Evolutionary conservation across 495 filamentous ascomycete genomes (phyloP).

Genomic region (Tirmania nivea): DNA sequence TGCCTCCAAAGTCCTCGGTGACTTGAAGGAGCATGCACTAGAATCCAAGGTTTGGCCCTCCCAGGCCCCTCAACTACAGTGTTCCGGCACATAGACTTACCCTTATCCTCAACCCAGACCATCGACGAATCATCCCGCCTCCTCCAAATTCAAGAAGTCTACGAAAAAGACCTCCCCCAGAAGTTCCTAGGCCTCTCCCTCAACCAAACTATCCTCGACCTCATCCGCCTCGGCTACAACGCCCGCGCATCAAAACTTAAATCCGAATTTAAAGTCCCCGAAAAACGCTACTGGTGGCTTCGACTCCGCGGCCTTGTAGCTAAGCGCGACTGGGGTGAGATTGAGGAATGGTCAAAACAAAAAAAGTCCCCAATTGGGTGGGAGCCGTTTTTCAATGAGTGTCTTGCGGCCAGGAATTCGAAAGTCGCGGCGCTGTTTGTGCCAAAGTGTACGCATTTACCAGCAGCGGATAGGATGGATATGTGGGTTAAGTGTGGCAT

Average conservation of each 20-base stretch:
- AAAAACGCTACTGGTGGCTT: constrained; percentile 79
- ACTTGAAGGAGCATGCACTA: constrained; percentile 57
- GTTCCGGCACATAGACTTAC: background rate
- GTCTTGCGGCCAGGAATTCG: constrained; percentile 71
- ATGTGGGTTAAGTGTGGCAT: constrained; percentile 96
- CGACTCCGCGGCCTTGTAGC: constrained; percentile 73
- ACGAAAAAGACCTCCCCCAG: constrained; percentile 56
- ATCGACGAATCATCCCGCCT: constrained; percentile 58
- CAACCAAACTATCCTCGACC: constrained; percentile 73
- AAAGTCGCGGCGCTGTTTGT: constrained; percentile 67
- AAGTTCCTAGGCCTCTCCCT: constrained; percentile 58
- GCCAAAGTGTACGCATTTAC: constrained; percentile 52
- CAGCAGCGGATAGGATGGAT: constrained; percentile 41
- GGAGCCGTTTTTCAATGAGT: constrained; percentile 91
- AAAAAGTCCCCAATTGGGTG: constrained; percentile 85
- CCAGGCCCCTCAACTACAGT: background rate
- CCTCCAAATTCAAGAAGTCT: constrained; percentile 59
- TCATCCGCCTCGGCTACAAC: constrained; percentile 50
- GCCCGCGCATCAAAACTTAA: constrained; percentile 69
- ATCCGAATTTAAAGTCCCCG: constrained; percentile 77
- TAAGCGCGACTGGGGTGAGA: constrained; percentile 71
- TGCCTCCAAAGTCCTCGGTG: constrained; percentile 56
- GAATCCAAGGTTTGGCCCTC: constrained; percentile 33
- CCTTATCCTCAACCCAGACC: constrained; percentile 11
- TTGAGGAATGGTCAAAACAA: constrained; percentile 57